Evolutionary conservation across 208 protist species (phyloP), one percentile per base, ranked within the genome.

Genomic region (Trypanosoma mega): DNA sequence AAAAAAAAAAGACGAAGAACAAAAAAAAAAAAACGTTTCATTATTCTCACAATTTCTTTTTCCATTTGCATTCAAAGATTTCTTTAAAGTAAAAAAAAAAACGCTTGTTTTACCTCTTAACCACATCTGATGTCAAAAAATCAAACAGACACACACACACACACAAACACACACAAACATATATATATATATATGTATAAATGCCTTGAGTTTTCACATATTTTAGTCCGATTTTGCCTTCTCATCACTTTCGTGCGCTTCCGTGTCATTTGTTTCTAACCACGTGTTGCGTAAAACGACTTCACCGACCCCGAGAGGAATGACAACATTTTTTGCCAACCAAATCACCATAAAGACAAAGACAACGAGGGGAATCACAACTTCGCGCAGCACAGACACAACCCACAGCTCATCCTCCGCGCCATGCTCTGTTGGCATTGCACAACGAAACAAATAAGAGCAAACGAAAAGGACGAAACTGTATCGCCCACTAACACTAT

Each of bases 291-390:
- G 53, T 67, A 11, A 67, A 76, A 23, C 52, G n/a, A n/a, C n/a
- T n/a, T 50, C 14, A 74, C 47, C 49, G 53, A 67, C 1, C 26
- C 70, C 59, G 71, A 92, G 70, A 1, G 85, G 85, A 8, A 82
- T 2, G 0, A 78, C 29, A 0, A 85, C 66, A 33, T 78, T 74
- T 6, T 61, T 44, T 18, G 78, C 24, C 4, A 90, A 52, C 54
- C 80, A 86, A 47, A 73, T 70, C 6, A 73, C 29, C 72, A 92
- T 78, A 1, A 27, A 48, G 0, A 29, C 57, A 49, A 92, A 92
- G 2, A 86, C 60, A 0, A 70, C 49, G n/a, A 49, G 39, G 2
- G 85, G 85, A 11, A 92, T 72, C 4, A 86, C 26, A 68, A 85
- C 85, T 62, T 92, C 85, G 6, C 85, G 67, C 49, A 81, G 47